Base-by-base conservation (phyloP, 2,329 filamentous ascomycete species). In the Geosmithia putterillii region DNA sequence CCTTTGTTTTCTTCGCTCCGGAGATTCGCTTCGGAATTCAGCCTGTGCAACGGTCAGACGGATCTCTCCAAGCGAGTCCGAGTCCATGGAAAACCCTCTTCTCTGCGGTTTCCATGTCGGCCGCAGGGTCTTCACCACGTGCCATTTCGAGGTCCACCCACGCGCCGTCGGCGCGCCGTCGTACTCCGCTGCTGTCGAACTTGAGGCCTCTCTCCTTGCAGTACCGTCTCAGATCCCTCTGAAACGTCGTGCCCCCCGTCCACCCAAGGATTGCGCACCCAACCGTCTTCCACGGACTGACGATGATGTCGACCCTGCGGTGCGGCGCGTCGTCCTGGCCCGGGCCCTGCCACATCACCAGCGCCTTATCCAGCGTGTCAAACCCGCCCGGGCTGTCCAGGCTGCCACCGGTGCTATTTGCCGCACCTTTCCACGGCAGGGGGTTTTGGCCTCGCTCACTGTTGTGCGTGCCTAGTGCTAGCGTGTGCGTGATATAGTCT, bases 251-350 rank as follows among this genome's bases (percentile, higher is more conserved):
- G 1, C 81, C 90, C 1, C 88, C 86, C 15, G 77, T 83, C 92
- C 90, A 96, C 2, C 88, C 89, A 17, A 90, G 65, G 4, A 96
- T 73, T 0, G 89, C 90, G 52, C 88, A 95, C 0, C 92, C 90
- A 0, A 85, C 79, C 0, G 87, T 94, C 44, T 80, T 81, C 86
- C 90, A 95, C 0, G 89, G 87, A 19, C 79, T 80, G 47, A 96
- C 70, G 50, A 96, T 90, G 45, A 96, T 95, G 56, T 96, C 90
- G 1, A 96, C 89, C 39, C 90, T 73, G 18, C 88, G 77, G 56
- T 95, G 90, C 1, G 74, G 72, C 19, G 32, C 41, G 15, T 44
- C 35, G 5, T 28, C n/a, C 2, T 47, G 28, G 14, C 40, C 41
- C 1, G 52, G 47, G 28, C 59, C 50, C 56, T 94, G 86, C 90